These are phyloP conservation scores for Mortierella hygrophila DNA, from an alignment of 192 early-diverging fungal genomes.

Conservation along the genomic window DNA sequence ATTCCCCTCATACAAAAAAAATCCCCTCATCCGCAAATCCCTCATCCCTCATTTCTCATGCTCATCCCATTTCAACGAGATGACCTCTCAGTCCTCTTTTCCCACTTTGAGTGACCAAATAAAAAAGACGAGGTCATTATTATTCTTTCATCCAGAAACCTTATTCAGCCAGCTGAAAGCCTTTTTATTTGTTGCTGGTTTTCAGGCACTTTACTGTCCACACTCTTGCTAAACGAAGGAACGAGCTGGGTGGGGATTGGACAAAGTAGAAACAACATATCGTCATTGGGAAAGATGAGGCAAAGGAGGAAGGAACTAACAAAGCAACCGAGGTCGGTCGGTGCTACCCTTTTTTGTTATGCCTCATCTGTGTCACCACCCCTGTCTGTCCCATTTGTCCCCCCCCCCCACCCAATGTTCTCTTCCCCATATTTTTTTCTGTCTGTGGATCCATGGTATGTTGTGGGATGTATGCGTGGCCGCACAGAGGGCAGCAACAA, in stretches of 20 bases:
- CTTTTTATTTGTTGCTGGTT: background rate
- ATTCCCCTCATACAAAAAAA: background rate
- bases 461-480: slow-evolving; percentile 13
- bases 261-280: too few species aligned
- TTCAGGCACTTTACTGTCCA: background rate
- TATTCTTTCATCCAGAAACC: background rate
- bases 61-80: too few species aligned
- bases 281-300: too few species aligned
- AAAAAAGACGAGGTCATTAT: slow-evolving; percentile 7
- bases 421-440: background rate
- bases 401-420: background rate
- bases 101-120: background rate
- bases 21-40: background rate
- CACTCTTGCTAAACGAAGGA: too few species aligned
- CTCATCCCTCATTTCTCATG: background rate
- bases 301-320: too few species aligned
- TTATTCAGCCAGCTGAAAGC: background rate
- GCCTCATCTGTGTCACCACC: background rate
- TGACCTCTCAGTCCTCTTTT: too few species aligned
- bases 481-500: slow-evolving; percentile 14
- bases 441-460: background rate
- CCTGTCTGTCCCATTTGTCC: background rate
- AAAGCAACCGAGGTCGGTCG: too few species aligned
- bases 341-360: too few species aligned
- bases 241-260: too few species aligned